A percentile compares a stretch with the other conserved stretches of the same genome.
phyloP scores from a whole-genome alignment of 768 basidiomycete genomes.

The Podaxis mareebaensis region DNA sequence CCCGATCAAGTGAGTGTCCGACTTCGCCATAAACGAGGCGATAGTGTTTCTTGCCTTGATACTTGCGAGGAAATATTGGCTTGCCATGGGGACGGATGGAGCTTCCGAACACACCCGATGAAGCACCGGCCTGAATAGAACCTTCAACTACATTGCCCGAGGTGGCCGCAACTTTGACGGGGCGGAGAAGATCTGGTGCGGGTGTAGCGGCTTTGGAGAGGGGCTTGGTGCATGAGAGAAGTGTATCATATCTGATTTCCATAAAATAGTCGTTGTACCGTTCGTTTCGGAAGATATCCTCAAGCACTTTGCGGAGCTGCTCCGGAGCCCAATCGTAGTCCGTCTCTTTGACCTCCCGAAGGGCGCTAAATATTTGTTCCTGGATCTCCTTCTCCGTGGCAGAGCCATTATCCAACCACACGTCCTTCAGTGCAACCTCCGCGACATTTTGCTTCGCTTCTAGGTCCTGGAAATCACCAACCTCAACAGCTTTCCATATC shows the following conservation, averaged over 20 bases:
- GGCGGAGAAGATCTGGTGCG: not conserved
- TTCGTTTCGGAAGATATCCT: not conserved
- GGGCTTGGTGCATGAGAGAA: not conserved
- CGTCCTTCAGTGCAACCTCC: constrained; percentile 20
- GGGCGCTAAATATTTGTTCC: constrained; percentile 13
- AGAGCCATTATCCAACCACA: constrained; percentile 19
- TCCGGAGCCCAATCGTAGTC: not conserved
- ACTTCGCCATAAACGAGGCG: not conserved
- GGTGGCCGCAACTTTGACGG: not conserved
- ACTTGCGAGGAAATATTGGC: not conserved
- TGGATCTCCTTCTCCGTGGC: constrained; percentile 20
- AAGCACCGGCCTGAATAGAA: not conserved
- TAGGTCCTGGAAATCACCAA: not conserved
- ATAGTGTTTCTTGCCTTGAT: not conserved
- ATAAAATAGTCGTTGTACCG: constrained; percentile 3
- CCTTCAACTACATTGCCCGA: not conserved
- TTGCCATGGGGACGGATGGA: not conserved
- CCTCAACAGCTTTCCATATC: constrained; percentile 16
- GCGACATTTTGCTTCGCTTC: constrained; percentile 4
- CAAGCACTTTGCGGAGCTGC: not conserved
- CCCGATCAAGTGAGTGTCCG: constrained; percentile 25
- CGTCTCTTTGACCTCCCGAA: constrained; percentile 4
- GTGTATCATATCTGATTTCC: not conserved
- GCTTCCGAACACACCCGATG: not conserved
- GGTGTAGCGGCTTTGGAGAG: not conserved